Evolutionary conservation across 805 yeast species (phyloP).

Genomic region (Yamadazyma takamatsuzukensis): DNA sequence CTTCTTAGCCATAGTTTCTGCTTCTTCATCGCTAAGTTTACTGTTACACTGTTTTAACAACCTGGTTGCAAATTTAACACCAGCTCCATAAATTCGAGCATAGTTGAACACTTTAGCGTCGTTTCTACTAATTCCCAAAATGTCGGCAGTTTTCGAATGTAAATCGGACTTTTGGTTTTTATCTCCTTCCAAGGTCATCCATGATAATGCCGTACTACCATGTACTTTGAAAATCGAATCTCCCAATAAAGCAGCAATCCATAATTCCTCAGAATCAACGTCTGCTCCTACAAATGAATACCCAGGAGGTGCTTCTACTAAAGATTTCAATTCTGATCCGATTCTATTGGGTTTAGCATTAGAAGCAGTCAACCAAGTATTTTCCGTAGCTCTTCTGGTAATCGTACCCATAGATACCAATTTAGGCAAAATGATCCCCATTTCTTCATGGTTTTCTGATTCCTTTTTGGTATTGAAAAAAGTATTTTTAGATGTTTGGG

Average conservation of each 20-base stretch:
- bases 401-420: constrained; percentile 94
- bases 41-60: constrained; percentile 82
- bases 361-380: constrained; percentile 96
- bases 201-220: constrained; percentile 95
- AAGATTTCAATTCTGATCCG: constrained; percentile 91
- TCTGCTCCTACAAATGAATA: constrained; percentile 96
- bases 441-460: constrained; percentile 19
- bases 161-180: constrained; percentile 89
- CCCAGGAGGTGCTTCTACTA: constrained; percentile 82
- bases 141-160: constrained; percentile 89
- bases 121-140: constrained; percentile 82
- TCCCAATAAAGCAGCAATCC: constrained; percentile 96
- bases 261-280: constrained; percentile 95
- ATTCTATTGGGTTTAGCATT: constrained; percentile 82
- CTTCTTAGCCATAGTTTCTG: constrained; percentile 57
- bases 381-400: constrained; percentile 94
- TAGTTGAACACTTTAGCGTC: constrained; percentile 96
- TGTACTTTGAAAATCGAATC: constrained; percentile 86
- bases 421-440: constrained; percentile 81
- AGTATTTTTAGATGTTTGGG: constrained; percentile 16
- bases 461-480: constrained; percentile 25
- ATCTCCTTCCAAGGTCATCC: constrained; percentile 99
- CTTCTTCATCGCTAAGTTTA: constrained; percentile 59
- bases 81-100: constrained; percentile 98
- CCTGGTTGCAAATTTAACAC: constrained; percentile 84